phyloP scores from a whole-genome alignment of 1,284 basidiomycete genomes.

The Ceratobasidium sp. region DNA sequence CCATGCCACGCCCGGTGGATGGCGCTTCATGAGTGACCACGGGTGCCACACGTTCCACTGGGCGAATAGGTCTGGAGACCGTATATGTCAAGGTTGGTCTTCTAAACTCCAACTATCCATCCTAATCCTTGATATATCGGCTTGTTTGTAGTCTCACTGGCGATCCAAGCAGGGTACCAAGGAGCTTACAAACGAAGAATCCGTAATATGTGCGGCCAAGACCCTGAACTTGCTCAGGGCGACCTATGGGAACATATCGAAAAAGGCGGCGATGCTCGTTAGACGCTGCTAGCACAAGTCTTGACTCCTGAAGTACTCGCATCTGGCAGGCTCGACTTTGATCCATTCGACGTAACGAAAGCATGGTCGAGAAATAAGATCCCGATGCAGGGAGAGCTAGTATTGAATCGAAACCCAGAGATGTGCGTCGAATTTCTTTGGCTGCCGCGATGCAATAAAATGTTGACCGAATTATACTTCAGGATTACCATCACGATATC shows the following conservation, averaged over 20 bases:
- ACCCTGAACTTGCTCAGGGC: constrained; percentile 57
- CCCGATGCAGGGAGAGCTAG: constrained; percentile 57
- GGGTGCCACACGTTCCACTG: constrained; percentile 90
- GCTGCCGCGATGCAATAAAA: background rate
- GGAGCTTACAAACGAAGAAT: constrained; percentile 56
- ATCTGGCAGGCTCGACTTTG: constrained; percentile 54
- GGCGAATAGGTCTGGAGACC: constrained; percentile 81
- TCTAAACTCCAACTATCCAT: constrained; percentile 55
- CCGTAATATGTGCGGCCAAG: constrained; percentile 55
- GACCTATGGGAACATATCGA: constrained; percentile 58
- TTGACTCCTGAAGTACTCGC: constrained; percentile 55
- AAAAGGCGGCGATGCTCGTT: constrained; percentile 55
- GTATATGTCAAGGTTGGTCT: constrained; percentile 84
- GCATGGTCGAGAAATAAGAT: constrained; percentile 55
- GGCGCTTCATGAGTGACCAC: constrained; percentile 87
- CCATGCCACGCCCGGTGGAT: constrained; percentile 91
- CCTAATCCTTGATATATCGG: background rate
- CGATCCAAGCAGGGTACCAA: constrained; percentile 46
- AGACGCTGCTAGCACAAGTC: constrained; percentile 55
- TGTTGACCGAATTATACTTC: constrained; percentile 42
- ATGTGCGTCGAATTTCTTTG: background rate
- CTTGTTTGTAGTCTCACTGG: constrained; percentile 51
- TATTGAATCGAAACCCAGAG: constrained; percentile 55
- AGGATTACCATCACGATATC: constrained; percentile 40
- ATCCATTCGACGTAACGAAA: constrained; percentile 59